Base-by-base conservation (phyloP, 179 eudicot genomes). In the Monotropa hypopitys region DNA sequence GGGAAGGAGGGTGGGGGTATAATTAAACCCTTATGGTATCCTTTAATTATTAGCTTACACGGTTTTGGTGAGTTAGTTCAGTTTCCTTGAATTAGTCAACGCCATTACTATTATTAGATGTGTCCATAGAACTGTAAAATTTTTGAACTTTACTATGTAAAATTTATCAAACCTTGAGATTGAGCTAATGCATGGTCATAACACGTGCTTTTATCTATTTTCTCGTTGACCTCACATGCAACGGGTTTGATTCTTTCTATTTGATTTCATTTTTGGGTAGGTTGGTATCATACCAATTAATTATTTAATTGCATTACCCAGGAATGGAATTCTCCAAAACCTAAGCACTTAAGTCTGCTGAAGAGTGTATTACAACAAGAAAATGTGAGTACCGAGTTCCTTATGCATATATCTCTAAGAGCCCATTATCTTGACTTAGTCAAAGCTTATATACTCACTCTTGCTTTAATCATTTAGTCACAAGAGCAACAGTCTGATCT, bases 281-380 rank as follows among this genome's bases (percentile, higher is more conserved):
- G 70, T 80, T 23, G 21, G n/a, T 13, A 42, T 33, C 7, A 16
- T 32, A 40, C 70, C 32, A 57, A 23, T 68, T 63, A 20, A 78
- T 30, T 13, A 32, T 26, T 10, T 68, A 67, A 61, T 84, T 80
- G 32, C 32, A 30, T 72, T 9, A 72, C 75, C 83, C 91, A 96
- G 99, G 99, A 93, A 67, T 90, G 84, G 92, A 88, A 88, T 84
- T 88, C 86, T 68, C 86, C 88, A 59, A 93, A 96, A 82, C 91
- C 97, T 61, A 81, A 96, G 74, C 98, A 96, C 87, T 84, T 83
- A 46, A 86, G 81, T 75, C 90, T 96, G 38, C 88, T 93, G 21
- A 93, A 86, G 81, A 91, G 92, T 82, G 99, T 98, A 75, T 76
- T 90, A 79, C 86, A 83, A 79, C 88, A 84, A 30, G 83, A 88